Evolutionary conservation across 2,329 filamentous ascomycete genomes (phyloP).

Genomic region (Colletotrichum trifolii): DNA sequence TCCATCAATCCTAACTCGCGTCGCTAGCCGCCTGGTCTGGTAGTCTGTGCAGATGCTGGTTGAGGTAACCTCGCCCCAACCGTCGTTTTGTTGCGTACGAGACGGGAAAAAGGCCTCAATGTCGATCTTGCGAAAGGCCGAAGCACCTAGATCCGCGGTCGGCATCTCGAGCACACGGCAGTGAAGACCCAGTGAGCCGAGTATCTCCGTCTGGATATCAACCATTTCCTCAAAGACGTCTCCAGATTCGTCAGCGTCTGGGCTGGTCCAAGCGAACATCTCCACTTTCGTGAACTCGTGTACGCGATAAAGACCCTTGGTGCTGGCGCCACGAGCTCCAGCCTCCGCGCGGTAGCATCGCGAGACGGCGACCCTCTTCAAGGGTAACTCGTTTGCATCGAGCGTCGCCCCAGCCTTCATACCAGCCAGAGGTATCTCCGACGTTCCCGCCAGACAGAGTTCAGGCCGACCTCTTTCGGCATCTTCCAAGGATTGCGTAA

Average conservation of each 20-base stretch:
- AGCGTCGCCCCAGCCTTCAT: conserved; percentile 84
- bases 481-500: conserved; percentile 75
- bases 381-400: conserved; percentile 72
- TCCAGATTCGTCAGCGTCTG: conserved; percentile 60
- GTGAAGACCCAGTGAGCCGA: conserved; percentile 80
- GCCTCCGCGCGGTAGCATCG: conserved; percentile 97
- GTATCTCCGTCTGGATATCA: conserved; percentile 85
- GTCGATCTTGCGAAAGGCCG: conserved; percentile 86
- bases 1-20: conserved; percentile 69
- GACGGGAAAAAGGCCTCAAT: conserved; percentile 96
- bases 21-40: conserved; percentile 84
- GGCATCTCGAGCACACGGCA: conserved; percentile 96
- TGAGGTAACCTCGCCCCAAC: conserved; percentile 94
- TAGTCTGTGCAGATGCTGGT: conserved; percentile 95
- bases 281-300: conserved; percentile 99
- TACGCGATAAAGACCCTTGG: conserved; percentile 94
- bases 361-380: conserved; percentile 85
- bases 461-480: conserved; percentile 71
- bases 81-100: conserved; percentile 70
- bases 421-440: conserved; percentile 92
- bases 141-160: conserved; percentile 86
- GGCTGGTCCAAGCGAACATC: conserved; percentile 90
- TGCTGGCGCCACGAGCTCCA: conserved; percentile 87
- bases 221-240: conserved; percentile 86
- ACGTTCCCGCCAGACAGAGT: conserved; percentile 84